Base-by-base conservation (phyloP, 139 green algal genomes). In the Deuterostichococcus epilithicus region DNA sequence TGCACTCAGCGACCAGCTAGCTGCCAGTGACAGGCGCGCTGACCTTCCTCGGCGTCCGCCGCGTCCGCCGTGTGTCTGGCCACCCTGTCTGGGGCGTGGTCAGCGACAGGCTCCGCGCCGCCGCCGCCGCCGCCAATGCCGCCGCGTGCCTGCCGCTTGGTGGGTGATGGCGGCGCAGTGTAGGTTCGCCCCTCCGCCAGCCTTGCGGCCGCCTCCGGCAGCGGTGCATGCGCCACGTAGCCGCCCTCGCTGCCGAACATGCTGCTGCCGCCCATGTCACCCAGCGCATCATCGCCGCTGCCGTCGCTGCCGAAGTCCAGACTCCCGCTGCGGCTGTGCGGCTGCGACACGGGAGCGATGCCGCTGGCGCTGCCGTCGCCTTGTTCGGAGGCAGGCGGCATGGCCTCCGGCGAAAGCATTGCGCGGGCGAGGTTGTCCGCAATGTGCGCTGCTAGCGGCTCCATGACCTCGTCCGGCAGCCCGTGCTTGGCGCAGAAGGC, bases 371-470 rank as follows among this genome's bases (percentile, higher is more conserved):
- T 28, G 52, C 52, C 52, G 52, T 20, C 52, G 52, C 13, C 52
- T 13, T 63, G 18, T 13, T 13, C 8, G 8, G 42, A 63, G 18
- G 18, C 13, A 13, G 52, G 3, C 3, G 52, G 52, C 13, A 20
- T 63, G 52, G 26, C 18, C 18, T 3, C 52, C 10, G 52, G 52
- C 52, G 52, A 28, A 13, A 63, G 52, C 52, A 63, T 34, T 23
- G 73, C 86, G 38, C 84, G 84, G 0, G 76, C 70, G 32, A 95
- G 67, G 76, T 96, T 92, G 3, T 92, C 87, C 73, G 86, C 78
- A 10, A 96, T 80, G 75, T 96, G 92, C 36, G 74, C 22, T 30
- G 85, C 81, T n/a, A 97, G 79, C 18, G 89, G 88, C 36, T 70
- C 82, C 0, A 92, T 72, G 22, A 97, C 84, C 36, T 63, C 73